A percentile compares a stretch with the other conserved stretches of the same genome.
Conservation (phyloP, 495 filamentous ascomycete genomes). For the Aspergillus taichungensis region DNA sequence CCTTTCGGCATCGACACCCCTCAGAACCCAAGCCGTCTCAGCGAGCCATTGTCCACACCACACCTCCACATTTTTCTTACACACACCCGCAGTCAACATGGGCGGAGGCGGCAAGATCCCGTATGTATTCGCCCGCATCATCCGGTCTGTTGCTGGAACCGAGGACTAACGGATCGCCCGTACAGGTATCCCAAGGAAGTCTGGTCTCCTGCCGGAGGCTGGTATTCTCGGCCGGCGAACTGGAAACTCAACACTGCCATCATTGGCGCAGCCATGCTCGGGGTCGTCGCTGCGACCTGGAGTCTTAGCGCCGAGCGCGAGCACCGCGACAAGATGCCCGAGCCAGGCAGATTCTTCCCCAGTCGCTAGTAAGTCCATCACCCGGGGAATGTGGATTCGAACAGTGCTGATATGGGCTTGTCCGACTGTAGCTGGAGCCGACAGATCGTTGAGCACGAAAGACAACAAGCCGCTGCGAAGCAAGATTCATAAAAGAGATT, state of each 20-base stretch:
- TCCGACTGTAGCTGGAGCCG: constrained; percentile 69
- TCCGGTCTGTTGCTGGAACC: neutral
- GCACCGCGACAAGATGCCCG: constrained; percentile 73
- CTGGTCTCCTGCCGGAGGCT: constrained; percentile 96
- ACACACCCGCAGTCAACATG: constrained; percentile 33
- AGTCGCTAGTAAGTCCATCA: constrained; percentile 76
- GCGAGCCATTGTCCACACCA: constrained; percentile 16
- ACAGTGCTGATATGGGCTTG: constrained; percentile 12
- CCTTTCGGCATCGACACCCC: constrained; percentile 25
- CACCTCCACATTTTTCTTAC: constrained; percentile 14
- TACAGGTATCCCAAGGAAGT: constrained; percentile 94
- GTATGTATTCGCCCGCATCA: constrained; percentile 44
- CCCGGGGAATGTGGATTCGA: constrained; percentile 2
- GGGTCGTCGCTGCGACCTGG: constrained; percentile 65
- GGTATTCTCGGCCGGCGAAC: constrained; percentile 90
- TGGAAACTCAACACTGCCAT: constrained; percentile 94
- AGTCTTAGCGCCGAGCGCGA: constrained; percentile 80
- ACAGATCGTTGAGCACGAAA: constrained; percentile 84
- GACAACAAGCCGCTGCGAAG: constrained; percentile 40
- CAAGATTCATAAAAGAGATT: constrained; percentile 40
- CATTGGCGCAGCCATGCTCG: constrained; percentile 60
- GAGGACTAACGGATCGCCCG: constrained; percentile 16
- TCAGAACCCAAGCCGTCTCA: constrained; percentile 11
- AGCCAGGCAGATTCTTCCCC: constrained; percentile 80
- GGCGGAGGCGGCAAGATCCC: constrained; percentile 74